These are phyloP conservation scores for Dryas integrifolia DNA, from an alignment of 331 rosid species.

Conservation along the genomic window DNA sequence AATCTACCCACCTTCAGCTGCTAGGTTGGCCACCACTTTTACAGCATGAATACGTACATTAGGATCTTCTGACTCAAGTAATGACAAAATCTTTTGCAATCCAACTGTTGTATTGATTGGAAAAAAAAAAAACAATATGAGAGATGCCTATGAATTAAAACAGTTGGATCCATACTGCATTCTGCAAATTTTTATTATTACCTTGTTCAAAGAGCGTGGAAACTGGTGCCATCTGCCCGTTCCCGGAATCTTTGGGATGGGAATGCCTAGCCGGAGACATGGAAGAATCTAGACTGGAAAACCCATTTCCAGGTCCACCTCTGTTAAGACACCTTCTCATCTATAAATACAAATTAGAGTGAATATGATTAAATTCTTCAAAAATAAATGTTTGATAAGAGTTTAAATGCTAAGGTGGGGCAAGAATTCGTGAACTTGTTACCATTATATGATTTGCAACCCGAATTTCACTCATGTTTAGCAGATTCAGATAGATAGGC, in stretches of 20 bases:
- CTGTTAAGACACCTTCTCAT: constrained; percentile 74
- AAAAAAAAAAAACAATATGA: constrained; percentile 4
- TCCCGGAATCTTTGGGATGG: constrained; percentile 52
- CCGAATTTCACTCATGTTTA: constrained; percentile 13
- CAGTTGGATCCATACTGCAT: constrained; percentile 19
- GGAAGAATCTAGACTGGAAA: constrained; percentile 58
- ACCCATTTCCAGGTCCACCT: constrained; percentile 52
- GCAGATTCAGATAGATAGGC: background rate
- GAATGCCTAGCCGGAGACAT: constrained; percentile 55
- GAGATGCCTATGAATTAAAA: constrained; percentile 17
- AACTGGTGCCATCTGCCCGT: constrained; percentile 65
- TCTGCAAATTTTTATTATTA: constrained; percentile 25
- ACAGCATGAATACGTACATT: constrained; percentile 94
- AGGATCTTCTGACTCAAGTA: constrained; percentile 94
- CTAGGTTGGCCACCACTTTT: constrained; percentile 94
- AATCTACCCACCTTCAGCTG: constrained; percentile 78
- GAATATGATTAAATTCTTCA: constrained; percentile 16
- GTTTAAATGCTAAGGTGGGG: constrained; percentile 16
- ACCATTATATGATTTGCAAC: constrained; percentile 15
- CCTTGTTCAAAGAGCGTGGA: constrained; percentile 90
- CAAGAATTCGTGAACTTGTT: constrained; percentile 22
- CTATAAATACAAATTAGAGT: constrained; percentile 38
- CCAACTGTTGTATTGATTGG: constrained; percentile 63
- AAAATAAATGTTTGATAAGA: constrained; percentile 6
- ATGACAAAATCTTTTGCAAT: constrained; percentile 79